Evolutionary conservation across 169 alveolate species (phyloP).

Genomic region (Plasmodium knowlesi): DNA sequence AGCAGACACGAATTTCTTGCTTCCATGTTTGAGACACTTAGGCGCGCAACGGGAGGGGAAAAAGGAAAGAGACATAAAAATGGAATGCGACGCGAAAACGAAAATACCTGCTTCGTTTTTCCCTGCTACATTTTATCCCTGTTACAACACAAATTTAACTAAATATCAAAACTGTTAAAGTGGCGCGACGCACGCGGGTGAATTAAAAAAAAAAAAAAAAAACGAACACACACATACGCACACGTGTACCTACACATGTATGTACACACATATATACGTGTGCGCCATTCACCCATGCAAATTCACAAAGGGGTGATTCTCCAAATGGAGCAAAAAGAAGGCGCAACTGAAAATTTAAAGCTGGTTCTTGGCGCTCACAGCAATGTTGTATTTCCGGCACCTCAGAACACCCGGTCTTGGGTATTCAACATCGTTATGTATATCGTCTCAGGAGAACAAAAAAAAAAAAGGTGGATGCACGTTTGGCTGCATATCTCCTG

Average conservation of each 20-base stretch:
- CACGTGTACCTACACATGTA: not conserved
- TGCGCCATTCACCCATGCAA: not conserved
- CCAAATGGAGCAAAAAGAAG: not conserved
- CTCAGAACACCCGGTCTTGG: conserved; percentile 3
- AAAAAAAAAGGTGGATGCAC: conserved; percentile 20
- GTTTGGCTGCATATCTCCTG: conserved; percentile 48
- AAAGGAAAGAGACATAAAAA: not conserved
- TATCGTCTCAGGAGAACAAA: not conserved
- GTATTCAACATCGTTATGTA: conserved; percentile 25
- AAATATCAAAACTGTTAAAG: not conserved
- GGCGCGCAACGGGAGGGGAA: not conserved
- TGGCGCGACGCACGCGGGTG: not conserved
- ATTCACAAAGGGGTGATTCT: not conserved
- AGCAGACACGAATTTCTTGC: not conserved
- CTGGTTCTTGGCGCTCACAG: not conserved
- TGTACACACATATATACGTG: not conserved
- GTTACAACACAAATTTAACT: not conserved
- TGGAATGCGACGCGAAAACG: not conserved
- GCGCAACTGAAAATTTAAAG: not conserved
- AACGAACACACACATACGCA: not conserved
- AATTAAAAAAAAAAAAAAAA: not conserved
- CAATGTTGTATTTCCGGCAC: not conserved
- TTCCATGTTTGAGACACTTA: not conserved
- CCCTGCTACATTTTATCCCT: not conserved
- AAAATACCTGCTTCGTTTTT: not conserved